These are phyloP conservation scores for Citeromyces matritensis DNA, from an alignment of 805 yeast genomes.

Conservation along the genomic window DNA sequence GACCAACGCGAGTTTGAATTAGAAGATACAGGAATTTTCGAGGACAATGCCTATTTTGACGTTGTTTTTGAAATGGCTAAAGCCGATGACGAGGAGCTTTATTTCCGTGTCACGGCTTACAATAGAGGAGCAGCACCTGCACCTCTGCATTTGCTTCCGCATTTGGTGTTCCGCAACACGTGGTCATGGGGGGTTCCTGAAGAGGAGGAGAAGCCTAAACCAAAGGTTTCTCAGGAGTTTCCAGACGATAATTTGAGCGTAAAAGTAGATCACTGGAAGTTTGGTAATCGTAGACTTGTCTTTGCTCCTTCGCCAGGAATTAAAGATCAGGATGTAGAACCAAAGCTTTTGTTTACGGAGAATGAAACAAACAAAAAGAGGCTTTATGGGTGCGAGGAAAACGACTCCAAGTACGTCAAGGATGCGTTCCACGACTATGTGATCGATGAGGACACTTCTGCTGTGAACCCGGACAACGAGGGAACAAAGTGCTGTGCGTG, in stretches of 20 bases:
- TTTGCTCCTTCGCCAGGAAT: conserved; percentile 81
- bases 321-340: conserved; percentile 56
- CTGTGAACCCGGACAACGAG: conserved; percentile 49
- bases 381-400: conserved; percentile 43
- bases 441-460: conserved; percentile 40
- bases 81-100: conserved; percentile 61
- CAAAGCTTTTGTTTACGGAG: conserved; percentile 70
- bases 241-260: conserved; percentile 29
- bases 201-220: conserved; percentile 27
- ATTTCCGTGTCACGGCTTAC: conserved; percentile 77
- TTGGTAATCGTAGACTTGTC: conserved; percentile 48
- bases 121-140: conserved; percentile 75
- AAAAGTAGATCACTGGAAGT: conserved; percentile 48
- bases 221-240: conserved; percentile 24
- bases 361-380: conserved; percentile 69
- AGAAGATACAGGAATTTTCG: conserved; percentile 64
- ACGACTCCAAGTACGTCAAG: conserved; percentile 49
- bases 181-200: conserved; percentile 82
- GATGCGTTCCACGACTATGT: conserved; percentile 87
- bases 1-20: conserved; percentile 67
- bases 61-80: conserved; percentile 85
- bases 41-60: conserved; percentile 69
- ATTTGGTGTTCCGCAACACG: conserved; percentile 70
- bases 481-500: conserved; percentile 86
- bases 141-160: conserved; percentile 81